These are phyloP conservation scores for Dipodascus albidus DNA, from an alignment of 805 yeast genomes.

Conservation along the genomic window DNA sequence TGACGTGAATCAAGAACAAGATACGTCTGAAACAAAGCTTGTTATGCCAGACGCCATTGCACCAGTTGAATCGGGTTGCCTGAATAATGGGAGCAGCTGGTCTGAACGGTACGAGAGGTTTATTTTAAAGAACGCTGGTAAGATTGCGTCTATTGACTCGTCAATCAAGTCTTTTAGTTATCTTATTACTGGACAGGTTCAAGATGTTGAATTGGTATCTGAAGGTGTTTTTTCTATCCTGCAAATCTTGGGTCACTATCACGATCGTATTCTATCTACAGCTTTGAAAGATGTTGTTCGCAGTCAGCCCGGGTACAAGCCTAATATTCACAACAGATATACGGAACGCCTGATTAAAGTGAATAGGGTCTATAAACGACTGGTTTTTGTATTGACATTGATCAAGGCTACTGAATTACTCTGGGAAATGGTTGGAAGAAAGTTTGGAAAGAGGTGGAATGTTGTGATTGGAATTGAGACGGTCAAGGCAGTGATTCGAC, in stretches of 20 bases:
- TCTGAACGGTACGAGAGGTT: conserved; percentile 22
- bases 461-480: conserved; percentile 16
- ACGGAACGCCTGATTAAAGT: conserved; percentile 14
- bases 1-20: too few relatives aligned
- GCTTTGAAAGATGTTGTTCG: conserved; percentile 18
- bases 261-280: conserved; percentile 25
- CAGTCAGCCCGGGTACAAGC: conserved; percentile 11
- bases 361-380: conserved; percentile 16
- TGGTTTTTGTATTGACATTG: conserved; percentile 22
- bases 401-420: conserved; percentile 27
- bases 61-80: too few relatives aligned
- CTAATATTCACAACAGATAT: conserved; percentile 21
- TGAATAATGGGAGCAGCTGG: too few relatives aligned
- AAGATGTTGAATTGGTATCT: conserved; percentile 28
- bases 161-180: conserved; percentile 25
- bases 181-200: conserved; percentile 29
- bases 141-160: conserved; percentile 28
- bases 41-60: not conserved
- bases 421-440: conserved; percentile 26
- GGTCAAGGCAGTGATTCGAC: conserved; percentile 23
- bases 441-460: conserved; percentile 6
- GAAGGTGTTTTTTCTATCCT: conserved; percentile 25
- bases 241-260: conserved; percentile 28
- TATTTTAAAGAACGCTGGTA: conserved; percentile 26
- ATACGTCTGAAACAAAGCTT: too few relatives aligned